Evolutionary conservation across 108 stramenopile genomes (phyloP), one percentile per base, ranked within the genome.

Genomic region (Nannochloropsis oceanica): DNA sequence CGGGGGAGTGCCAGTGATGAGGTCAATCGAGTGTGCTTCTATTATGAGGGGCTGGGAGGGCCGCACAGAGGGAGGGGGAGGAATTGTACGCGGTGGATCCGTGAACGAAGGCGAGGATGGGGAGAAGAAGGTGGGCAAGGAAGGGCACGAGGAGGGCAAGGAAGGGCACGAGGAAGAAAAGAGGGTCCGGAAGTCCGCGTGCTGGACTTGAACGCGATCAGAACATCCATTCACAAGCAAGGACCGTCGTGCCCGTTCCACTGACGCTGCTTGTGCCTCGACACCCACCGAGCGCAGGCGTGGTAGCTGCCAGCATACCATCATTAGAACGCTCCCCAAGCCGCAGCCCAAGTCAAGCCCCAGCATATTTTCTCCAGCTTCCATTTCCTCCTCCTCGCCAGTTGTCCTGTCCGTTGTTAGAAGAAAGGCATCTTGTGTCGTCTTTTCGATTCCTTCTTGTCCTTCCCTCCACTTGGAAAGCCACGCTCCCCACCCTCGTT

Each of bases 1-100:
- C 12, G 93, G 93, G 18, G 93, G 93, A 22, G 93, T 94, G 3
- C 93, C 93, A 9, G 92, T 94, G 20, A 93, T n/a, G 27, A 84
- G 34, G 34, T 43, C 59, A 7, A 22, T 12, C 13, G 22, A 13
- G 42, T 22, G 43, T 20, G 82, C 42, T 20, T 44, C 26, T 43
- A 80, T 14, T 14, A 44, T 80, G 82, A 26, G 7, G 22, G 59
- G 2, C 5, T 73, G 22, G n/a, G 59, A n/a, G n/a, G 59, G n/a
- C 7, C 5, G n/a, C 22, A 0, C 22, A 73, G 59, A 73, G 22
- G 2, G 10, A 10, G 59, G 0, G 22, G 59, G n/a, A n/a, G 59
- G 34, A 5, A 34, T 5, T 1, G 34, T 3, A n/a, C 10, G 5
- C 5, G 59, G 59, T n/a, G 59, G n/a, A 9, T 7, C 18, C 8